Evolutionary conservation across 805 yeast species (phyloP).

Genomic region (Candida tammaniensis): DNA sequence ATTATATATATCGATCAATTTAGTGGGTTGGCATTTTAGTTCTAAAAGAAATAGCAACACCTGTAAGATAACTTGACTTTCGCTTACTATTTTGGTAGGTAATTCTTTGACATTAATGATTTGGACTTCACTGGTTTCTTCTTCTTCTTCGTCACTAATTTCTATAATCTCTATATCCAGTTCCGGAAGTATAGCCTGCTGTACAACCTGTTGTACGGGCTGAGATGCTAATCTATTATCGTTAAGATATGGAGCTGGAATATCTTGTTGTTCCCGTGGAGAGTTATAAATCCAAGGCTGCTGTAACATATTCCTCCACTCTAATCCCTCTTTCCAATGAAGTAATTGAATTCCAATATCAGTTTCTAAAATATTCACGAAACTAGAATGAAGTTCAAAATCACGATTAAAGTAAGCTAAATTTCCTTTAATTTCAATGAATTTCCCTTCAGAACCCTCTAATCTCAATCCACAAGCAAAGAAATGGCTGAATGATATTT

Average conservation of each 20-base stretch:
- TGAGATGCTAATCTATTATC: conserved; percentile 4
- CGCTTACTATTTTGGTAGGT: conserved; percentile 13
- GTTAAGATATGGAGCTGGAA: conserved; percentile 6
- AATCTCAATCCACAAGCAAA: conserved; percentile 14
- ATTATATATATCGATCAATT: conserved; percentile 20
- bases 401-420: conserved; percentile 1
- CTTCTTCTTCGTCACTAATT: not conserved
- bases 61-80: conserved; percentile 22
- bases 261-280: not conserved
- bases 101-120: conserved; percentile 12
- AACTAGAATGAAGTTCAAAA: conserved; percentile 13
- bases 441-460: conserved; percentile 19
- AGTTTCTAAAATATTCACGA: conserved; percentile 1
- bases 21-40: conserved; percentile 14
- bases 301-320: conserved; percentile 16
- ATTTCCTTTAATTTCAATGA: conserved; percentile 25
- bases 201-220: not conserved
- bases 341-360: conserved; percentile 22
- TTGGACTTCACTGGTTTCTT: conserved; percentile 4
- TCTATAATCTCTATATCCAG: too few species aligned
- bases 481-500: conserved; percentile 13
- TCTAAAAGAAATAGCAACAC: conserved; percentile 21
- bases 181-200: not conserved
- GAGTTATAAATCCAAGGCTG: conserved; percentile 24
- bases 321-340: conserved; percentile 27